Percentiles rank a stretch among this genome's conserved stretches.
These are phyloP conservation scores for Aspergillus sp. DNA, from an alignment of 2,329 filamentous ascomycete species.

Conservation along the genomic window DNA sequence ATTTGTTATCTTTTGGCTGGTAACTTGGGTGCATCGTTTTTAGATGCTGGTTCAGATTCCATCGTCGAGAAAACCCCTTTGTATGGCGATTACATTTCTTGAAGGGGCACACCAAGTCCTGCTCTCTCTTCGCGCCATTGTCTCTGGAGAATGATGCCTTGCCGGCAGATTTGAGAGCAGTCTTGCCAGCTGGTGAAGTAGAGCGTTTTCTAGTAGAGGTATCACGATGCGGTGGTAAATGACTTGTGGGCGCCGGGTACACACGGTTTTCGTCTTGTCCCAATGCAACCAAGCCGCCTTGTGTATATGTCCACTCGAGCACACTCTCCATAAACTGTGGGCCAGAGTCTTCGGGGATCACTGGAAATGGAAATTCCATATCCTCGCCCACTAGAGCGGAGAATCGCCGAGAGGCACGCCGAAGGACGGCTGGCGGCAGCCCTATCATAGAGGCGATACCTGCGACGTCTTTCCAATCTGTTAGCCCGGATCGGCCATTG, in stretches of 20 bases:
- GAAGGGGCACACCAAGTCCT: constrained; percentile 31
- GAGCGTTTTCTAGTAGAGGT: constrained; percentile 12
- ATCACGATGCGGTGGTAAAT: background rate
- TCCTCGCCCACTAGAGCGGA: constrained; percentile 70
- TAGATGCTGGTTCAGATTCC: constrained; percentile 40
- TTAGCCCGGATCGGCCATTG: constrained; percentile 37
- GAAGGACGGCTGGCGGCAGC: constrained; percentile 64
- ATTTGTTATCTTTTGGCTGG: constrained; percentile 1
- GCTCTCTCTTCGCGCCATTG: background rate
- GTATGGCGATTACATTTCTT: constrained; percentile 27
- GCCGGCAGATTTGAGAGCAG: constrained; percentile 3
- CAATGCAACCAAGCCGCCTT: constrained; percentile 13
- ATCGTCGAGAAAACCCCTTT: constrained; percentile 35
- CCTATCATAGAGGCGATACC: constrained; percentile 74
- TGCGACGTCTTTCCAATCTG: constrained; percentile 85
- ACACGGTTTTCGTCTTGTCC: constrained; percentile 24
- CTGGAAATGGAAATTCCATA: constrained; percentile 62
- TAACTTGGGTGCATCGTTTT: constrained; percentile 31
- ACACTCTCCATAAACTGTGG: background rate
- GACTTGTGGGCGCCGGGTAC: background rate
- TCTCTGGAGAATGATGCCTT: background rate
- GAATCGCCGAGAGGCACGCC: constrained; percentile 71
- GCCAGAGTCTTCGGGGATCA: constrained; percentile 6
- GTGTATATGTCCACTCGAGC: background rate
- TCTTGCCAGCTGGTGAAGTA: constrained; percentile 14